Base-by-base conservation (phyloP, 73 alveolate species). In the Stentor coeruleus region DNA sequence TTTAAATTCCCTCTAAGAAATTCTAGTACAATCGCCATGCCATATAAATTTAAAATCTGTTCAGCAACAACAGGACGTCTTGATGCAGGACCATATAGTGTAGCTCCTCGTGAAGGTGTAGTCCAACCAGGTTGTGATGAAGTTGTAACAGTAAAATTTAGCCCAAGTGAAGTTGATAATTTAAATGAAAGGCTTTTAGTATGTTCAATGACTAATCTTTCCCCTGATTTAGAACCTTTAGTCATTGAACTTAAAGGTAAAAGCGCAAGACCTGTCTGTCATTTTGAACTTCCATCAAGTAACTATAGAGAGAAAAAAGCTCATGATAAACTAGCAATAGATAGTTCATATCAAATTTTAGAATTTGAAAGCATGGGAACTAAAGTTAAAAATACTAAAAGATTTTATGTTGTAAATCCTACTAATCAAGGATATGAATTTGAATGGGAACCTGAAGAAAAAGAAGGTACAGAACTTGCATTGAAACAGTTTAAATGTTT, bases 361-460 rank as follows among this genome's bases (percentile, higher is more conserved):
- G 99, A 97, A 82, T 98, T 97, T 85, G 99, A 97, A 84, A 90
- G 98, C 76, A 88, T 98, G 76, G 99, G 99, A 42, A 89, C 97
- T 81, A 96, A 93, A 87, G 98, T 98, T 38, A 93, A 96, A 86
- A 98, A 98, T 91, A 97, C 99, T 15, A 97, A 91, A 86, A 91
- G 99, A 86, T 98, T 98, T 95, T 96, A 96, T 93, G 99, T 98
- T 11, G 97, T 97, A 77, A 97, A 98, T 90, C 99, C 99, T 57
- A 98, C 99, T 3, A 91, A 95, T 74, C 97, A 95, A 86, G 98
- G 99, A 74, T 98, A 98, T 86, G 99, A 98, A 80, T 98, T 97
- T 89, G 98, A 94, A 82, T 98, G 99, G 99, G 98, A 95, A 81
- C 95, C 76, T 40, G 89, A 66, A 55, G 91, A 90, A 85, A 97